Evolutionary conservation across 495 filamentous ascomycete species (phyloP).

Genomic region (Penicillium longicatenatum): DNA sequence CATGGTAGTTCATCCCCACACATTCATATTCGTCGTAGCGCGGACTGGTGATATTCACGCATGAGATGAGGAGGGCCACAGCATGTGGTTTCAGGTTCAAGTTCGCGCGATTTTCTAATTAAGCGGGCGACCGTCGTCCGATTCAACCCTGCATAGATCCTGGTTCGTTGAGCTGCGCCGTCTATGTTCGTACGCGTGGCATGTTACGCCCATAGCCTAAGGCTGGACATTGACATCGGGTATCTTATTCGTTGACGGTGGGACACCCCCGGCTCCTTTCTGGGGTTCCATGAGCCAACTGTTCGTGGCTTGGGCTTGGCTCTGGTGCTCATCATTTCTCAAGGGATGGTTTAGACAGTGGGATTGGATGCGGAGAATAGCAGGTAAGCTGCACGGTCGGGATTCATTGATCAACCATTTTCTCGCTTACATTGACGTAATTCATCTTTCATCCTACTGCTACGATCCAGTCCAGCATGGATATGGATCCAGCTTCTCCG

Average conservation of each 20-base stretch:
- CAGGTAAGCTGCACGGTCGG: not conserved
- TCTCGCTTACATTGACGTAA: not conserved
- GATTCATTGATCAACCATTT: not conserved
- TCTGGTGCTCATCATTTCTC: no score
- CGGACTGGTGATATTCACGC: not conserved
- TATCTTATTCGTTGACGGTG: not conserved
- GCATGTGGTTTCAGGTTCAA: not conserved
- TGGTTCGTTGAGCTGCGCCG: not conserved
- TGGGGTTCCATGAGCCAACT: no score
- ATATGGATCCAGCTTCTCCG: no score
- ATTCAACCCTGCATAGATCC: constrained; percentile 11
- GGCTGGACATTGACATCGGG: not conserved
- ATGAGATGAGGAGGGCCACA: not conserved
- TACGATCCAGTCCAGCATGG: not conserved
- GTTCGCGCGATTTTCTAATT: not conserved
- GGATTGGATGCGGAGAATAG: not conserved
- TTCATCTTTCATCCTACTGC: not conserved
- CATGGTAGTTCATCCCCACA: not conserved
- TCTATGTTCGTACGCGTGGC: not conserved
- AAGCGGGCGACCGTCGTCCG: constrained; percentile 1
- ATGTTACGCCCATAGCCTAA: not conserved
- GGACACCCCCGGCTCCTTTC: not conserved
- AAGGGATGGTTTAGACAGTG: not conserved
- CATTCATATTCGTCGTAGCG: not conserved
- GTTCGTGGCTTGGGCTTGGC: no score